A percentile compares a stretch with the other conserved stretches of the same genome.
These are phyloP conservation scores for Phialocephala subalpina DNA, from an alignment of 2,329 filamentous ascomycete species.

Conservation along the genomic window DNA sequence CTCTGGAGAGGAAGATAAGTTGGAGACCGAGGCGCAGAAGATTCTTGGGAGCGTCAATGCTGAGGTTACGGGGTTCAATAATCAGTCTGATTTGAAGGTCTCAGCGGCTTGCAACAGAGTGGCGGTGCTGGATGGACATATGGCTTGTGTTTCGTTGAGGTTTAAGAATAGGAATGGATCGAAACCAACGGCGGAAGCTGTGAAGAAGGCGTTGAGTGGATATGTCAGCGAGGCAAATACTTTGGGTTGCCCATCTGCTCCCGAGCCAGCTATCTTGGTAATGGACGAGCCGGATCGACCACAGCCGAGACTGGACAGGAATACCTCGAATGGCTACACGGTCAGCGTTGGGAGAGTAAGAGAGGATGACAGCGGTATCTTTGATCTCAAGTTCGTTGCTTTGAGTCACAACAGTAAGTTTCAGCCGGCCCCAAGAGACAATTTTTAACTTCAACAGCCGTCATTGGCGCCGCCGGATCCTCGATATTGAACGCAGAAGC, in stretches of 20 bases:
- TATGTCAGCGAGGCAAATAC: slow-evolving; percentile 85
- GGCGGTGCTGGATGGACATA: slow-evolving; percentile 94
- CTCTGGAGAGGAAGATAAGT: slow-evolving; percentile 92
- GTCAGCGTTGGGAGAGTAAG: slow-evolving; percentile 86
- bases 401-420: slow-evolving; percentile 77
- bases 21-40: slow-evolving; percentile 94
- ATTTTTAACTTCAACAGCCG: slow-evolving; percentile 58
- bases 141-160: slow-evolving; percentile 87
- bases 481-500: slow-evolving; percentile 78
- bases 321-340: slow-evolving; percentile 85
- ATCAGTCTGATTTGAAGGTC: slow-evolving; percentile 78
- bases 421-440: slow-evolving; percentile 9
- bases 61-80: slow-evolving; percentile 76
- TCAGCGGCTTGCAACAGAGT: slow-evolving; percentile 93
- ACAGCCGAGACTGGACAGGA: slow-evolving; percentile 88
- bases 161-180: slow-evolving; percentile 74
- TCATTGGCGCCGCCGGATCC: slow-evolving; percentile 95
- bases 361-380: slow-evolving; percentile 86
- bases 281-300: slow-evolving; percentile 91
- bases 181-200: slow-evolving; percentile 76
- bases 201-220: slow-evolving; percentile 79
- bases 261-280: slow-evolving; percentile 81
- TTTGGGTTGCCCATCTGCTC: slow-evolving; percentile 88
- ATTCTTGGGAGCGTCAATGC: slow-evolving; percentile 82
- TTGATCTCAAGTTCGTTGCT: slow-evolving; percentile 94